Base-by-base conservation (phyloP, 2,329 filamentous ascomycete species). In the Botrytis elliptica region DNA sequence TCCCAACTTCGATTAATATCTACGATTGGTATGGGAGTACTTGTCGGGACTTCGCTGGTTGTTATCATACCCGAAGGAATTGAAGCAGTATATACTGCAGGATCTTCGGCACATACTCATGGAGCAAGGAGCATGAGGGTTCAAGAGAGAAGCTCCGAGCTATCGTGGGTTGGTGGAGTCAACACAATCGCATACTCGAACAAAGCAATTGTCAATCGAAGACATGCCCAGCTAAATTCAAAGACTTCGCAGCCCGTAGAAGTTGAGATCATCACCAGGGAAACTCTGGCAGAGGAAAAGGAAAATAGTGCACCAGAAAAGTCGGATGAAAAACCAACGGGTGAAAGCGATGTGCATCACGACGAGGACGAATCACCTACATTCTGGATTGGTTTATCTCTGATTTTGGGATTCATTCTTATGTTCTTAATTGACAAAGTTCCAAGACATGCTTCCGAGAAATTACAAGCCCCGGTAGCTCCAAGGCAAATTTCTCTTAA, bases 51-150 rank as follows among this genome's bases (percentile, higher is more conserved):
- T 42, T 95, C 95, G 1, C 88, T 99, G 77, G 95, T 98, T 77
- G 94, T 99, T 46, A 98, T 99, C 80, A 97, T 99, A 79, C 96
- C 96, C 0, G 96, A 99, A 83, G 96, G 96, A 55, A 91, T 98
- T 74, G 95, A 98, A 81, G 95, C 96, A 4, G 88, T 98, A 73
- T 93, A 96, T 78, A 90, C 87, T 22, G 84, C 87, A 4, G 82
- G 84, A 3, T 81, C 84, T 22, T 74, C 63, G n/a, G 75, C 67
- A 33, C 78, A 79, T 72, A 68, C 74, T 36, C 78, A 80, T 76
- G 75, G 76, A 25, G 75, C 74, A 59, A 72, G 77, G 55, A 55
- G 71, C 59, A 44, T 75, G 33, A 73, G 60, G 25, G 46, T 72
- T 49, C 68, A 71, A 57, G 44, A 72, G 29, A 75, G 70, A 68